A percentile compares a stretch with the other conserved stretches of the same genome.
These are phyloP conservation scores for Hippophae rhamnoides DNA, from an alignment of 306 rosid species.

Conservation along the genomic window DNA sequence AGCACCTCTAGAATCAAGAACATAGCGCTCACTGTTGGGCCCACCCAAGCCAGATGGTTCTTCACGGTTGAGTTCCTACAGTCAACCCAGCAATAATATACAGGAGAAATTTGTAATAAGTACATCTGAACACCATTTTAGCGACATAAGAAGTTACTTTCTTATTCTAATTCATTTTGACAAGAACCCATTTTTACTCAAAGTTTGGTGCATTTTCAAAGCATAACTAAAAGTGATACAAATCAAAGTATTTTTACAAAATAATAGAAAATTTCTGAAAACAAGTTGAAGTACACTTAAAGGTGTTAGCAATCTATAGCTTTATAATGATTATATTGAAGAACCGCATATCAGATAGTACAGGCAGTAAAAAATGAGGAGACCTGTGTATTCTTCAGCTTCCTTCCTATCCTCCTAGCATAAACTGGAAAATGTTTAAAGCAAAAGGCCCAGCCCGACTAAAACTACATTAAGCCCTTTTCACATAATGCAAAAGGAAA, in stretches of 20 bases:
- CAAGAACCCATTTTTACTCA: not conserved
- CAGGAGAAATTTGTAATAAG: not conserved
- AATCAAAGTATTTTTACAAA: no score
- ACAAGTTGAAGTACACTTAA: no score
- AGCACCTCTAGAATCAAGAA: constrained; percentile 94
- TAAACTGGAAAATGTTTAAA: not conserved
- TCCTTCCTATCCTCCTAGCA: no score
- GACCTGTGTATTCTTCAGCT: no score
- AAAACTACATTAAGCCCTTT: not conserved
- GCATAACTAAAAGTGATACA: no score
- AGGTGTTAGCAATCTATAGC: no score
- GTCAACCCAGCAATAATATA: not conserved
- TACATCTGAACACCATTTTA: constrained; percentile 2
- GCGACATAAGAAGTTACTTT: constrained; percentile 4
- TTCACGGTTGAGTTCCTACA: constrained; percentile 87
- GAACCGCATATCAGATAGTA: no score
- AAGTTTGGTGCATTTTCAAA: no score
- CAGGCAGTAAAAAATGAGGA: no score
- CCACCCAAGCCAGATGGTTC: constrained; percentile 96
- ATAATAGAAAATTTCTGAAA: no score
- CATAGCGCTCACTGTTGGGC: constrained; percentile 65
- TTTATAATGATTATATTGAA: no score
- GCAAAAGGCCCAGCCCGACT: not conserved
- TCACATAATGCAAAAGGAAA: not conserved
- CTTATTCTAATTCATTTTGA: not conserved